Percentiles rank a stretch among this genome's conserved stretches.
Evolutionary conservation across 371 early-diverging fungal species (phyloP).

Genomic region (Mortierella sp.): DNA sequence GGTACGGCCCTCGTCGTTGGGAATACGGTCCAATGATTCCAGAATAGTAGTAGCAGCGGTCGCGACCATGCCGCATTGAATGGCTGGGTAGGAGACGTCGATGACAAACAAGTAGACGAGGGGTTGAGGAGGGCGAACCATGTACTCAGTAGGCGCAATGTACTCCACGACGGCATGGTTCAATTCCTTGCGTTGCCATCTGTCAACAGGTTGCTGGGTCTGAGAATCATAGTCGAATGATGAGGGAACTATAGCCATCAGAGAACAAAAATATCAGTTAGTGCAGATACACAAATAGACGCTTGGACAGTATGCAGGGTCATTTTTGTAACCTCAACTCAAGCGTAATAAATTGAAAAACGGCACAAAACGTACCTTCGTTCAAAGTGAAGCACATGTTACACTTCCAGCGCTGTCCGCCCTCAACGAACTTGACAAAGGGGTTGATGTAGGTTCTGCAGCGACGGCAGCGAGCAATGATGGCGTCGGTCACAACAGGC

Average conservation of each 20-base stretch:
- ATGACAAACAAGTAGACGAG: conserved; percentile 94
- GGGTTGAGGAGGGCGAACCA: conserved; percentile 96
- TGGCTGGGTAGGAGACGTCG: conserved; percentile 91
- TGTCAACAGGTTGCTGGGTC: conserved; percentile 85
- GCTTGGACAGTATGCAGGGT: background rate
- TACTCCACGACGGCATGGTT: conserved; percentile 94
- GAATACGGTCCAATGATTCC: conserved; percentile 88
- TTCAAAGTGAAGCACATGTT: conserved; percentile 95
- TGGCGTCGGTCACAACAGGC: conserved; percentile 86
- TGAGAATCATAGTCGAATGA: conserved; percentile 93
- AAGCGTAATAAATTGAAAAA: background rate
- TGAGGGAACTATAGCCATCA: conserved; percentile 73
- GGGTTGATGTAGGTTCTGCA: conserved; percentile 98
- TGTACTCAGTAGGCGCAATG: conserved; percentile 96
- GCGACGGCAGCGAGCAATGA: conserved; percentile 94
- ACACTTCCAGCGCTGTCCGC: conserved; percentile 96
- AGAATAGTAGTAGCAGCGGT: conserved; percentile 86
- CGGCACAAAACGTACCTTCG: conserved; percentile 71
- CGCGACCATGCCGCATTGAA: conserved; percentile 84
- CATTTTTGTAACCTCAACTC: background rate
- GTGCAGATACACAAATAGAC: background rate
- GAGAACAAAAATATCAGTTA: background rate
- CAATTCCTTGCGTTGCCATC: conserved; percentile 90
- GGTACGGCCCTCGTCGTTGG: conserved; percentile 91
- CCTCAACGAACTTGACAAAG: conserved; percentile 93